These are phyloP conservation scores for Apiospora hydei DNA, from an alignment of 2,329 filamentous ascomycete species.

Conservation along the genomic window DNA sequence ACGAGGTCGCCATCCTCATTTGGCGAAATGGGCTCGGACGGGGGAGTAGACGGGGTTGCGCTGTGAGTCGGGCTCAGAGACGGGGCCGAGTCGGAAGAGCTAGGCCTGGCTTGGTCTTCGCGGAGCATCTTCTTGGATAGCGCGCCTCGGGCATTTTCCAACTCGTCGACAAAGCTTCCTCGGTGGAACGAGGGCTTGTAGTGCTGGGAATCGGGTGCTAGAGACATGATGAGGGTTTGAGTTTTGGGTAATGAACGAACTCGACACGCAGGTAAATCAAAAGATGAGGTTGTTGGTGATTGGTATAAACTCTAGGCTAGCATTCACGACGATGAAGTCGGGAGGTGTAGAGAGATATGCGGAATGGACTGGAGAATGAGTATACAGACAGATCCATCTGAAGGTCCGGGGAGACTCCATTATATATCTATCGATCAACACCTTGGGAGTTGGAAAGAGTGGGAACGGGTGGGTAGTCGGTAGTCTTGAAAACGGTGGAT, in stretches of 20 bases:
- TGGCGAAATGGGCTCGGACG: conserved; percentile 37
- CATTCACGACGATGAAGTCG: background rate
- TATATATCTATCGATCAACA: conserved; percentile 19
- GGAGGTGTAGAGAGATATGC: background rate
- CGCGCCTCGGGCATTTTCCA: conserved; percentile 41
- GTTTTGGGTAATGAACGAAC: conserved; percentile 43
- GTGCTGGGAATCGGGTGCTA: conserved; percentile 28
- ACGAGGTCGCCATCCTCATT: conserved; percentile 38
- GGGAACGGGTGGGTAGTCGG: conserved; percentile 5
- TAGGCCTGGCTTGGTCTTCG: conserved; percentile 31
- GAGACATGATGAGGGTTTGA: conserved; percentile 34
- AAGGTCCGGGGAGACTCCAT: conserved; percentile 22
- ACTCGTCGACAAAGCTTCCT: conserved; percentile 43
- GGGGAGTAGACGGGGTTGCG: conserved; percentile 37
- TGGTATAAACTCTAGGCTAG: background rate
- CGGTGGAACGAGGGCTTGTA: conserved; percentile 41
- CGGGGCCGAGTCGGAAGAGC: conserved; percentile 35
- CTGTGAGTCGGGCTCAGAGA: conserved; percentile 39
- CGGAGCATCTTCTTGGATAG: conserved; percentile 39
- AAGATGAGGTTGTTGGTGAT: conserved; percentile 12
- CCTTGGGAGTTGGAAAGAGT: conserved; percentile 21
- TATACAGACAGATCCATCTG: background rate
- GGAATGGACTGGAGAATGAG: conserved; percentile 15
- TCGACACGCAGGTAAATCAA: conserved; percentile 44
- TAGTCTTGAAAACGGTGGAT: conserved; percentile 13